Evolutionary conservation across 805 yeast species (phyloP), one percentile per base, ranked within the genome.

Genomic region (Barnettozyma sucrosica): DNA sequence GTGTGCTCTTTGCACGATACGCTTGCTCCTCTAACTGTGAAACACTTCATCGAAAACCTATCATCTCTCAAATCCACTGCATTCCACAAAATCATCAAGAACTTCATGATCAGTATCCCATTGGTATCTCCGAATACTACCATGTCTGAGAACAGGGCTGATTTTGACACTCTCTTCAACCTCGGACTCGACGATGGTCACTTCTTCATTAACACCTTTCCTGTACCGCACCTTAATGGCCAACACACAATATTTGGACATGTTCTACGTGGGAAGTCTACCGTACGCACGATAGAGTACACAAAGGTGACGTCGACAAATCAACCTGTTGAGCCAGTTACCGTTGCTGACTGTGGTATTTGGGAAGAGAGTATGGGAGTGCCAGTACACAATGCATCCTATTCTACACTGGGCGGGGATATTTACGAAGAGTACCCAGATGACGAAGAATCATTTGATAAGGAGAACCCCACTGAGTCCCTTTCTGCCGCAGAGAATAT

Each of bases 181-280:
- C 61, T 81, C 9, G 84, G 86, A 30, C 77, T 83, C 11, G 83
- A 83, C 53, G 71, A 76, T 19, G 77, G 87, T 0, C 90, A 83
- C 58, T 85, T 85, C 59, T 85, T 85, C 58, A 81, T 86, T 38
- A 77, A 82, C 10, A 81, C 89, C 1, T 76, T 71, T 45, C 77
- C 88, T 2, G 76, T 82, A 8, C 83, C 88, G 1, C 96, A 89
- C 64, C 66, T 89, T 49, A 78, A 75, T 38, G 87, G 88, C 0
- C 84, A 83, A 55, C 90, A 87, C 59, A 71, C 90, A 0, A 80
- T 87, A 2, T 84, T 89, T 65, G 97, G 96, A 2, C 69, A 67
- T 48, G 89, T 89, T 10, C 56, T 70, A 7, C 72, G 70, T 55
- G 95, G 88, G 16, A 84, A 82, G 61, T 81, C 83, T 3, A 83